Evolutionary conservation across 768 basidiomycete species (phyloP).

Genomic region (Psilocybe tampanensis): DNA sequence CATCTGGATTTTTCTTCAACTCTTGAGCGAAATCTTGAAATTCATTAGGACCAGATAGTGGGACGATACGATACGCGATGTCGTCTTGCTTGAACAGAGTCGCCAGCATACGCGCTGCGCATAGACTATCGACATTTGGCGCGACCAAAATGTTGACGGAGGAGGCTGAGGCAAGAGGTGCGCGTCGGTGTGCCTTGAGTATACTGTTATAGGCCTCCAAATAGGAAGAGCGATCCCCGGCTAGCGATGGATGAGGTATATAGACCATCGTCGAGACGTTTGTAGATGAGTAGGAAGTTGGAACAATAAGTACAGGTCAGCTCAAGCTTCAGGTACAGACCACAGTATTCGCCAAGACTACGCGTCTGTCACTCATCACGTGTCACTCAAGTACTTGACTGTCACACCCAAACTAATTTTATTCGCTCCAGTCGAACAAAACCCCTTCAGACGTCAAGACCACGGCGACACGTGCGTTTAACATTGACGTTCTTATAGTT

Average conservation of each 20-base stretch:
- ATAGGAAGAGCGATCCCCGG: conserved; percentile 65
- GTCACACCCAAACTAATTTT: too few species aligned
- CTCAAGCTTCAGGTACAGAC: too few species aligned
- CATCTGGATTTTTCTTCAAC: conserved; percentile 68
- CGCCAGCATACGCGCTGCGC: conserved; percentile 88
- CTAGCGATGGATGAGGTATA: conserved; percentile 71
- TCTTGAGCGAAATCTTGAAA: conserved; percentile 68
- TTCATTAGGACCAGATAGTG: conserved; percentile 84
- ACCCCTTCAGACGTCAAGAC: too few species aligned
- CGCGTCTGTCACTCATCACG: conserved; percentile 20
- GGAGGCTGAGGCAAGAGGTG: conserved; percentile 76
- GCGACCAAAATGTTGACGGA: conserved; percentile 86
- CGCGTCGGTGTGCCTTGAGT: conserved; percentile 69
- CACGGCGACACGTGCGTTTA: too few species aligned
- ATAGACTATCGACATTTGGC: conserved; percentile 90
- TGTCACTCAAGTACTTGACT: conserved; percentile 6
- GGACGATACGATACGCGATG: conserved; percentile 86
- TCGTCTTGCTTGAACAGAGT: conserved; percentile 93
- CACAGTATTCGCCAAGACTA: background rate
- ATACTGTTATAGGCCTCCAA: conserved; percentile 73
- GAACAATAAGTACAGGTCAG: too few species aligned
- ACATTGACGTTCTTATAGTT: too few species aligned
- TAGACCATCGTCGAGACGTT: conserved; percentile 43
- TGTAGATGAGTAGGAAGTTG: background rate
- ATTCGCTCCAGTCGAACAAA: too few species aligned